phyloP scores from a whole-genome alignment of 257 asterid species.

The Jaltomata sinuosa region DNA sequence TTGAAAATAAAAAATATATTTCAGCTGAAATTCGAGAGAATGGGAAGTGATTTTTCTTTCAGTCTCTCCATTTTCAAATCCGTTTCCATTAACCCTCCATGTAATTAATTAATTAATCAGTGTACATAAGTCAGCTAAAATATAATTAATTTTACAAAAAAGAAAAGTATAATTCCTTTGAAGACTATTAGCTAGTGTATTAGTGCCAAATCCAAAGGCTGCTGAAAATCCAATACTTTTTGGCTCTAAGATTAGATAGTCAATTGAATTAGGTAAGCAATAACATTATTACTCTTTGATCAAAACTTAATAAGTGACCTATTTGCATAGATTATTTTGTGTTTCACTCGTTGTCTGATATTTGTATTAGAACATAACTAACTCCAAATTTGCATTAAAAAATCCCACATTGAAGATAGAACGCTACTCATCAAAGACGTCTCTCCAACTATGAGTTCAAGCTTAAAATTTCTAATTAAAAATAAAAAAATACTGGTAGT shows the following conservation, averaged over 20 bases:
- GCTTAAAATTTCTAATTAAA: background rate
- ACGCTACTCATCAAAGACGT: background rate
- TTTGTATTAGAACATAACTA: background rate
- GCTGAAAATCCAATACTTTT: background rate
- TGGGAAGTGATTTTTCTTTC: background rate
- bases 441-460: too few relatives aligned
- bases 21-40: background rate
- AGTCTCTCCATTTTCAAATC: background rate
- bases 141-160: background rate
- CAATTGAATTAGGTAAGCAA: background rate
- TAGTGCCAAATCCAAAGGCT: background rate
- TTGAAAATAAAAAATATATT: background rate
- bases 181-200: background rate
- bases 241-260: background rate
- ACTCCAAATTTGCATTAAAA: background rate
- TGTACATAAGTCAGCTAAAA: background rate
- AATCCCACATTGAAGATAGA: background rate
- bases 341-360: background rate
- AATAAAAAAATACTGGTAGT: background rate
- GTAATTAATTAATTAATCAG: background rate
- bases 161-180: background rate
- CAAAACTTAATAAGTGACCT: background rate
- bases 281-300: background rate
- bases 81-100: background rate
- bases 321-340: background rate